Evolutionary conservation across 176 grass and related monocot species (phyloP).

Genomic region (Triticum monococcum): DNA sequence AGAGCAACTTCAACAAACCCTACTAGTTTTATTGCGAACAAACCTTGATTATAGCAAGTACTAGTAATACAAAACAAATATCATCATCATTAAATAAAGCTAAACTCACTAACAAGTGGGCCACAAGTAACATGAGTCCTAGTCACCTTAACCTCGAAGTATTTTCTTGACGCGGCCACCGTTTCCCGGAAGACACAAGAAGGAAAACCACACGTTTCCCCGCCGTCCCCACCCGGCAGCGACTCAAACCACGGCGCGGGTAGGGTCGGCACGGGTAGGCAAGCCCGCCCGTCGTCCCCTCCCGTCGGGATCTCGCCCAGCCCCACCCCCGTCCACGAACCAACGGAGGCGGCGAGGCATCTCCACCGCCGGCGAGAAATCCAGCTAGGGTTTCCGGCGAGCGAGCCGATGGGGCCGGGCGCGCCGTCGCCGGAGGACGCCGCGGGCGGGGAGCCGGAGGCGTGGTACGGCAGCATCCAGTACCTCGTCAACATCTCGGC

Average conservation of each 20-base stretch:
- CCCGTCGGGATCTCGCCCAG: slow-evolving; percentile 20
- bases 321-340: not conserved
- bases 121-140: not conserved
- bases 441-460: slow-evolving; percentile 51
- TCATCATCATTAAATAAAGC: not conserved
- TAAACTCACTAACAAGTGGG: not conserved
- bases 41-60: no score
- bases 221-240: slow-evolving; percentile 29
- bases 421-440: slow-evolving; percentile 47
- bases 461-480: slow-evolving; percentile 98
- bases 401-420: slow-evolving; percentile 12
- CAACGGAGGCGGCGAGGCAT: slow-evolving; percentile 22
- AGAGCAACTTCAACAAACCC: no score
- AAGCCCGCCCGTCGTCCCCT: not conserved
- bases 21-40: no score
- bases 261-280: not conserved
- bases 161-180: not conserved
- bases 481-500: slow-evolving; percentile 98
- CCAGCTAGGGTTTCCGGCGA: slow-evolving; percentile 53
- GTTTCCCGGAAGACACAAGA: not conserved
- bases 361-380: slow-evolving; percentile 9
- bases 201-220: no score
- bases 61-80: no score
- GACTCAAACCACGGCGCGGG: not conserved
- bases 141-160: not conserved